A percentile compares a stretch with the other conserved stretches of the same genome.
Evolutionary conservation across 805 yeast genomes (phyloP).

Genomic region (Cyberlindnera galapagoensis): DNA sequence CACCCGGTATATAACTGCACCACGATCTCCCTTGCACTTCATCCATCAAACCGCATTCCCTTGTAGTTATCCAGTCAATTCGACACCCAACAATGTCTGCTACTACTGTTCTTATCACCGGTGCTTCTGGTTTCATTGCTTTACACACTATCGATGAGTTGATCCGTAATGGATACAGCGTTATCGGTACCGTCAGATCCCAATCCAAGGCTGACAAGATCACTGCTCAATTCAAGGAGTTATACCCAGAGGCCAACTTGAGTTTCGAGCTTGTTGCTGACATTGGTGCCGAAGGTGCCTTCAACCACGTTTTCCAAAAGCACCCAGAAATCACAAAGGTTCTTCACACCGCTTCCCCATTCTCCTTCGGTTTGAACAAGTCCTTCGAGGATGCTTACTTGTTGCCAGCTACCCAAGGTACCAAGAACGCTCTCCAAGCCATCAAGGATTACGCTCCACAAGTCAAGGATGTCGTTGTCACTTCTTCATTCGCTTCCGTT

Average conservation of each 20-base stretch:
- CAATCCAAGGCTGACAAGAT: constrained; percentile 30
- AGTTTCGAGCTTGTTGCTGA: constrained; percentile 42
- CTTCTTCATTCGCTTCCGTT: constrained; percentile 47
- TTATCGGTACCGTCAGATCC: constrained; percentile 40
- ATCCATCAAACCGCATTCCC: too few species aligned
- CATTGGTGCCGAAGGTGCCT: constrained; percentile 37
- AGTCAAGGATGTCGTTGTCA: constrained; percentile 42
- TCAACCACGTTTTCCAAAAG: constrained; percentile 36
- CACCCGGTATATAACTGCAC: too few species aligned
- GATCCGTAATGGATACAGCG: constrained; percentile 32
- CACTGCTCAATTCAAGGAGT: constrained; percentile 21
- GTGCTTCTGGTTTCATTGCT: constrained; percentile 45
- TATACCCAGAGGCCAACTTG: constrained; percentile 29
- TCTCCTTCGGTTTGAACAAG: constrained; percentile 35
- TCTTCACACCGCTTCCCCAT: constrained; percentile 60
- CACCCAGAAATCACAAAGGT: constrained; percentile 47
- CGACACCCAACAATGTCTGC: constrained; percentile 8
- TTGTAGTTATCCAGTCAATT: too few species aligned
- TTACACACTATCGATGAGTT: constrained; percentile 34
- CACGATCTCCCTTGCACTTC: too few species aligned
- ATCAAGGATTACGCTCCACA: constrained; percentile 34
- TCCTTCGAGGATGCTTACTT: constrained; percentile 42
- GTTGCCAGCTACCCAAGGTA: constrained; percentile 52
- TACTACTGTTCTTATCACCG: constrained; percentile 35
- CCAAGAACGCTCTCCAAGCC: constrained; percentile 43